Base-by-base conservation (phyloP, 2,329 filamentous ascomycete genomes). In the Pseudocercospora macadamiae region DNA sequence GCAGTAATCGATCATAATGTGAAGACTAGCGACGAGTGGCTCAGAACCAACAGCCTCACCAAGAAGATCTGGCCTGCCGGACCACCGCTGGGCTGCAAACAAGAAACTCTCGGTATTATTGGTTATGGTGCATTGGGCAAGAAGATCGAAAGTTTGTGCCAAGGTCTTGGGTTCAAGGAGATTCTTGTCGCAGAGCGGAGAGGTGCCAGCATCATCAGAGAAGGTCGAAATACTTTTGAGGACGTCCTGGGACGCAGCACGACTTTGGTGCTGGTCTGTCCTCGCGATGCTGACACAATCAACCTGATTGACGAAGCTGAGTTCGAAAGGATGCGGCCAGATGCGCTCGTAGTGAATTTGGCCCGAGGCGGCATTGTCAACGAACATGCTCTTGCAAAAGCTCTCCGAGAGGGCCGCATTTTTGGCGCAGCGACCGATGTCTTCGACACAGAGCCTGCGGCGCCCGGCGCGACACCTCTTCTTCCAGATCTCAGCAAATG, bases 371-470 rank as follows among this genome's bases (percentile, higher is more conserved):
- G 63, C 9, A 65, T 65, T 32, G 63, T 64, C 3, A 65, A 65
- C 34, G 63, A 65, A 42, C 54, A 48, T n/a, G 63, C 61, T 21
- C 49, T 65, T 9, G 63, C 61, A 6, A 62, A 60, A 32, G 63
- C 63, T n/a, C 32, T 65, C 9, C 57, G 53, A 36, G 61, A 65
- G 28, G 44, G 52, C 10, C 52, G 59, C 36, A 64, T 65, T 19
- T 65, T 62, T 51, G 63, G 61, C 10, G 63, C 63, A 4, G 63
- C 63, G 14, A 61, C 63, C 2, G 63, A 65, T 52, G 63, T 65
- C 4, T 51, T 65, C n/a, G 61, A 65, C 32, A 60, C 60, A 14
- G 63, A 65, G 53, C 63, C 63, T 34, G 63, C 55, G 25, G 63
- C 56, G 12, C 63, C 63, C 0, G 63, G 63, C 6, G 51, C 55